Conservation (phyloP, 2,329 filamentous ascomycete species). For the Claviceps digitariae region DNA sequence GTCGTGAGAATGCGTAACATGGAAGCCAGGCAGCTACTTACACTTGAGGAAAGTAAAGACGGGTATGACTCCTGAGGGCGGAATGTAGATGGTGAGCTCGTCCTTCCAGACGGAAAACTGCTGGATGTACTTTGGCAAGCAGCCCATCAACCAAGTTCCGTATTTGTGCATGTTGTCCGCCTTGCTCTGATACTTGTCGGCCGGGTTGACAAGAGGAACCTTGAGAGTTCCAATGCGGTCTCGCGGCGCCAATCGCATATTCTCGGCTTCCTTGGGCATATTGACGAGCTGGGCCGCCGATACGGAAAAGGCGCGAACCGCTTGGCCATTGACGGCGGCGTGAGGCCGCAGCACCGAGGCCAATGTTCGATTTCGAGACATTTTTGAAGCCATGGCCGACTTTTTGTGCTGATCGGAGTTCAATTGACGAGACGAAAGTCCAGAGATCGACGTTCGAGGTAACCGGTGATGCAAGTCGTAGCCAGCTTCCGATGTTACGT, state of each 20-base stretch:
- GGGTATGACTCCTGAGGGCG: conserved; percentile 76
- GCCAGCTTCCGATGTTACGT: not conserved
- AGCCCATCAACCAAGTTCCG: conserved; percentile 92
- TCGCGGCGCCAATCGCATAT: conserved; percentile 53
- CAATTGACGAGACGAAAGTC: conserved; percentile 28
- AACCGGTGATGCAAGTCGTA: not conserved
- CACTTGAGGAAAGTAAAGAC: conserved; percentile 89
- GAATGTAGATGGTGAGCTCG: conserved; percentile 87
- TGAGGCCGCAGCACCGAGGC: conserved; percentile 42
- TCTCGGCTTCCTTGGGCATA: conserved; percentile 47
- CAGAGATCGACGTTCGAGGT: conserved; percentile 2
- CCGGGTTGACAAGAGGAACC: conserved; percentile 73
- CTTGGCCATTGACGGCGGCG: conserved; percentile 25
- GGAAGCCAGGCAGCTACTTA: conserved; percentile 17
- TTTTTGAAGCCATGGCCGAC: conserved; percentile 45
- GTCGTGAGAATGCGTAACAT: not conserved
- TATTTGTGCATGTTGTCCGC: conserved; percentile 83
- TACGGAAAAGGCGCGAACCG: conserved; percentile 36
- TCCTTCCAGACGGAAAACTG: conserved; percentile 99
- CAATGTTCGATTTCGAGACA: conserved; percentile 42
- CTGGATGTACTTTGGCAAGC: conserved; percentile 94
- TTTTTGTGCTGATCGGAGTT: conserved; percentile 19
- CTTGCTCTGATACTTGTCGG: conserved; percentile 85
- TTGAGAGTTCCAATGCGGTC: conserved; percentile 50
- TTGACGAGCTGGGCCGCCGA: conserved; percentile 37